Evolutionary conservation across 352 stramenopile species (phyloP), one percentile per base, ranked within the genome.

Genomic region (Vaucheria bursata): DNA sequence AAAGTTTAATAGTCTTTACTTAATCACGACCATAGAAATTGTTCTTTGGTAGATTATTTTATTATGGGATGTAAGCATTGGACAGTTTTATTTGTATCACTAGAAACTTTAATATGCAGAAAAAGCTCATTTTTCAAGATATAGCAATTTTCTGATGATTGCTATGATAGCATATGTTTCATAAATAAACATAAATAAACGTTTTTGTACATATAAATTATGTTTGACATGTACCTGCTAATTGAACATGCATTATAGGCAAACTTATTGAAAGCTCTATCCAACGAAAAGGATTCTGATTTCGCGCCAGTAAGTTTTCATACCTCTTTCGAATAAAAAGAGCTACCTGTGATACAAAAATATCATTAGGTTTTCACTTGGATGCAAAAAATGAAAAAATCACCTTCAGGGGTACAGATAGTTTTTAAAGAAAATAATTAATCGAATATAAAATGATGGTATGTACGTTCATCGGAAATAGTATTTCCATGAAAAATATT

Each of bases 221-320:
- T n/a, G n/a, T n/a, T n/a, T n/a, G n/a, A n/a, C n/a, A n/a, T n/a
- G 5, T 5, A 50, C 39, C 39, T 50, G 39, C 59, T 38, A 69
- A 4, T 38, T 69, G 29, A 18, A 69, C 4, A 8, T 29, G 5
- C 59, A 69, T 34, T 18, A 69, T 4, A 4, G 59, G 4, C 4
- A 18, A 34, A 38, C 29, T 38, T 8, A 69, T 34, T 6, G 4
- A 18, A 29, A 38, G 33, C 59, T 69, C 59, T 38, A 18, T 8
- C 59, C 59, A 69, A 18, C 59, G 59, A 8, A 38, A 34, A 8
- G 59, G 59, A 38, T 69, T 69, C 59, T 69, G 59, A 38, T 69
- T 69, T 8, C 18, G 29, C 18, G 59, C 59, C 33, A 69, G 59
- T 8, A 12, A 29, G 5, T 29, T 8, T 29, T 69, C 59, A 29